Base-by-base conservation (phyloP, 2,329 filamentous ascomycete species). In the Lasiodiplodia sp. region DNA sequence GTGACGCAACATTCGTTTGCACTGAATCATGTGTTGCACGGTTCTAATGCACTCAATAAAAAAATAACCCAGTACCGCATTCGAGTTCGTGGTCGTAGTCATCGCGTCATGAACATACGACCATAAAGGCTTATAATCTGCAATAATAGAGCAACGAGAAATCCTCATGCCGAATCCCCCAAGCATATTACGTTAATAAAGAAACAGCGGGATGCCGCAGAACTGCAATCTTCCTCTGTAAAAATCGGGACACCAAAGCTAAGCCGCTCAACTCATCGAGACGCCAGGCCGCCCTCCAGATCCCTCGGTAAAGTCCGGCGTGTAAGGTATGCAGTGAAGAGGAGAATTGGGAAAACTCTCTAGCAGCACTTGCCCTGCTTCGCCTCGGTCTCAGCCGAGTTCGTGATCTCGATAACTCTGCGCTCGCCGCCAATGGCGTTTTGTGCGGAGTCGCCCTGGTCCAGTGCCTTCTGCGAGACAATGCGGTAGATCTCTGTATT, bases 401-500 rank as follows among this genome's bases (percentile, higher is more conserved):
- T 93, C 87, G 89, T 95, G 77, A 97, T 91, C 72, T 93, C 91
- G 77, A 98, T 92, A 62, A 86, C 84, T 80, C 92, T 93, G 75
- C 93, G 92, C 73, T 92, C 77, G 71, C 76, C 89, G 73, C 90
- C 90, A 76, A 96, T 91, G 73, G 92, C 91, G 78, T 92, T 91
- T 80, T 93, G 91, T 72, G 91, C 87, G 71, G 89, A 88, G 75
- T 97, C 94, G 78, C 92, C 93, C 78, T 92, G 92, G 80, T 97
- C 95, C 76, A 98, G 90, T 52, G 94, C 93, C 87, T 98, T 98
- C 88, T 92, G 96, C 68, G 95, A 98, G 73, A 99, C 96, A 77
- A 99, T 99, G 78, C 94, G 92, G 88, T 98, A 99, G 85, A 99
- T 99, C 87, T 99, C 96, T 97, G 79, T 60, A 69, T 1, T 21